Base-by-base conservation (phyloP, 495 filamentous ascomycete species). In the Xanthoparmelia taractica region DNA sequence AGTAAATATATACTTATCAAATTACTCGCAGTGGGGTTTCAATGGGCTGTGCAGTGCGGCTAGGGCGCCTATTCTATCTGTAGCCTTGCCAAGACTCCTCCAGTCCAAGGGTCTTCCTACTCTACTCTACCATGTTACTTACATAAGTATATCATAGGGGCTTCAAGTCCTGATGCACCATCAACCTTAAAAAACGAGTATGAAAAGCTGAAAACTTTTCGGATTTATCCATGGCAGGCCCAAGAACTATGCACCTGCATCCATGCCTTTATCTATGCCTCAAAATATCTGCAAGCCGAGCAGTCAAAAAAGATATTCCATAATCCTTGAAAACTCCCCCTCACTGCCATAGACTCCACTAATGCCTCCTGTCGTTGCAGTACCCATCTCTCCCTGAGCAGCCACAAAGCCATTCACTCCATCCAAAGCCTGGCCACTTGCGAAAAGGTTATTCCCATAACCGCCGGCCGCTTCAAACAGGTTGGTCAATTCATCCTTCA, bases 381-480 rank as follows among this genome's bases (percentile, higher is more conserved):
- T 76, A 29, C 77, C 76, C 55, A 79, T 71, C 34, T 77, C 80
- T 33, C 75, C 75, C 59, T 79, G 74, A 18, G 72, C 61, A 4
- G 70, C 72, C 47, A 77, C 75, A 70, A 78, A 78, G 5, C 74
- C 74, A 69, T 74, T 74, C 20, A 81, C 75, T 6, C 74, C 68
- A 58, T 79, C 76, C n/a, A 72, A 58, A 10, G 68, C 70, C 29
- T 67, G 67, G 36, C 38, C 37, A 47, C 33, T 69, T 12, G 63
- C 68, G 25, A 73, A 69, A 64, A 82, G 69, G 67, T 79, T 77
- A 55, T 72, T 79, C 15, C 75, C 73, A 65, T 80, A 82, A 11
- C 80, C 81, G 3, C 85, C 83, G n/a, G 84, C 86, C 47, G 85
- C 85, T 67, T 90, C 87, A 64, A 90, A 90, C 29, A 89, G 69